Base-by-base conservation (phyloP, 352 stramenopile genomes). In the Nothophytophthora sp. region DNA sequence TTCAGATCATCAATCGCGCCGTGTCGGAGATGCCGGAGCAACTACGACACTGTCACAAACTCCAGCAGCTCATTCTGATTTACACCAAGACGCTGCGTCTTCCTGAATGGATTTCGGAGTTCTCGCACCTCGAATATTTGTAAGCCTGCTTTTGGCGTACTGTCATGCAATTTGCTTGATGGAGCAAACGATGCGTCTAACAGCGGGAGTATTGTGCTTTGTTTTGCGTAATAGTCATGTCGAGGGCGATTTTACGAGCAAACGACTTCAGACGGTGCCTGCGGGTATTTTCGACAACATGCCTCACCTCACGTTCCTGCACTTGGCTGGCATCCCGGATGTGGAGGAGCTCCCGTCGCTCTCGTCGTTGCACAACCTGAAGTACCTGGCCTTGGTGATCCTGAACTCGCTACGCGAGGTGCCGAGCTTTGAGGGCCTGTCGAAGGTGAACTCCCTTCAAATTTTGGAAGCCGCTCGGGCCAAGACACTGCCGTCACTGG, bases 1-100 rank as follows among this genome's bases (percentile, higher is more conserved):
- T 85, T 12, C 65, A 80, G 40, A 63, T 85, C 25, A 66, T 79
- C 19, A 85, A 85, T 22, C 64, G 48, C 3, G 57, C 57, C 16
- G 18, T 85, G 0, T 47, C 63, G 10, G 51, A 53, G 15, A 32
- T 84, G 1, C 73, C 70, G 5, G 61, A 67, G 4, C 37, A 58
- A 12, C 55, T 85, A 18, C 45, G 50, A 15, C 52, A 55, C 0
- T 81, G 70, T 36, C 48, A 53, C 10, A 28, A 79, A 6, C 55
- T 81, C 2, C 44, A 65, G 20, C 60, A 70, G 27, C 44, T 70
- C 8, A 72, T 74, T 33, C 39, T 74, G 10, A 39, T 77, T 0
- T 70, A 74, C 47, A 70, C 63, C 5, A 71, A 77, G 23, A 74
- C 55, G 0, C 27, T 62, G 7, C 29, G 24, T 5, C 41, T 71